These are phyloP conservation scores for Fusarium chlamydosporum DNA, from an alignment of 2,329 filamentous ascomycete species.

Conservation along the genomic window DNA sequence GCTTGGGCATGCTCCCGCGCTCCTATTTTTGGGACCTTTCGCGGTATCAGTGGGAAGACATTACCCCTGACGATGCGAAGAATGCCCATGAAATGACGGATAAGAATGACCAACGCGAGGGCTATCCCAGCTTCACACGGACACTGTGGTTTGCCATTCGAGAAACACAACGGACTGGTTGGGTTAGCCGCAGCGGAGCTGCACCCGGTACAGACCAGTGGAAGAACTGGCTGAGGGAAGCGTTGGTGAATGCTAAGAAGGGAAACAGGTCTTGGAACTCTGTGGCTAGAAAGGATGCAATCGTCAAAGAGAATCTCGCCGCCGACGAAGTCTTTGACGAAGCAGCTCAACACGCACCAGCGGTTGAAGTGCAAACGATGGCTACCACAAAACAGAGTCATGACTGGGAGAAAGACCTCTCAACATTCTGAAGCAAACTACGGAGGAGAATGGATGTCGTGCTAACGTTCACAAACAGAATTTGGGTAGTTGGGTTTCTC, in stretches of 20 bases:
- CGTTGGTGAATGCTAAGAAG: constrained; percentile 57
- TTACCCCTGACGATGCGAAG: constrained; percentile 58
- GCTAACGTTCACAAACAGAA: background rate
- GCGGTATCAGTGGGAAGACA: constrained; percentile 61
- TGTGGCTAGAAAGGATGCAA: constrained; percentile 64
- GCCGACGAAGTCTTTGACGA: constrained; percentile 43
- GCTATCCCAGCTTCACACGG: constrained; percentile 65
- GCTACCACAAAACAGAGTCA: constrained; percentile 28
- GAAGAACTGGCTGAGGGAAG: constrained; percentile 67
- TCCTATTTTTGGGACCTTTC: constrained; percentile 70
- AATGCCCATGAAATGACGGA: constrained; percentile 55
- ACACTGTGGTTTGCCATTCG: constrained; percentile 72
- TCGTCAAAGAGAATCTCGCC: constrained; percentile 58
- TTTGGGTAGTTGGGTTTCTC: background rate
- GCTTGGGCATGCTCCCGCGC: constrained; percentile 64
- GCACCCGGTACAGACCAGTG: constrained; percentile 67
- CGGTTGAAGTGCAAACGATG: constrained; percentile 46
- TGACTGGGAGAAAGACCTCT: constrained; percentile 45
- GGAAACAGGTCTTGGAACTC: constrained; percentile 60
- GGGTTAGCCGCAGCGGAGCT: constrained; percentile 66
- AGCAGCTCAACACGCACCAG: constrained; percentile 53
- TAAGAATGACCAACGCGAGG: constrained; percentile 55
- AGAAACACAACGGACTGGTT: constrained; percentile 66
- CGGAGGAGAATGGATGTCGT: background rate
- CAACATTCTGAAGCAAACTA: constrained; percentile 41